Evolutionary conservation across 2,329 filamentous ascomycete species (phyloP).

Genomic region (Helicocarpus griseus): DNA sequence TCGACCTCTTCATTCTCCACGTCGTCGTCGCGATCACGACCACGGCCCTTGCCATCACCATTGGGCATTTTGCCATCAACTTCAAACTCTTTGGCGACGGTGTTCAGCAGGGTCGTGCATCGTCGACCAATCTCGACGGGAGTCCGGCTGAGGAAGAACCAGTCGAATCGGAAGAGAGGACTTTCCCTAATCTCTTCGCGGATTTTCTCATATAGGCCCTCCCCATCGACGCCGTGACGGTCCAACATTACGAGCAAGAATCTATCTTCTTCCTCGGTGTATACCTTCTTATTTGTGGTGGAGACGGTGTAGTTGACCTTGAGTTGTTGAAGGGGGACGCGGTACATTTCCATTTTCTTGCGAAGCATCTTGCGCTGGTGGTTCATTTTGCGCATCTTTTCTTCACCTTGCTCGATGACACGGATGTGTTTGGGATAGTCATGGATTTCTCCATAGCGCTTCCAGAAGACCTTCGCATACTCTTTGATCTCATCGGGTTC

Average conservation of each 20-base stretch:
- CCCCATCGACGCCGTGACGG: slow-evolving; percentile 82
- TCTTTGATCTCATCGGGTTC: slow-evolving; percentile 71
- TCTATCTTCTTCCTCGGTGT: slow-evolving; percentile 94
- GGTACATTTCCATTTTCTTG: slow-evolving; percentile 93
- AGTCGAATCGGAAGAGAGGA: slow-evolving; percentile 93
- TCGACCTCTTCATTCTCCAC: slow-evolving; percentile 72
- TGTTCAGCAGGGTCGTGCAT: slow-evolving; percentile 88
- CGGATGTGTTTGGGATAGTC: slow-evolving; percentile 85
- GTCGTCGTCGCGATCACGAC: slow-evolving; percentile 55
- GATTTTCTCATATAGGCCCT: slow-evolving; percentile 83
- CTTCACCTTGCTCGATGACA: slow-evolving; percentile 86
- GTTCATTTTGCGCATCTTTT: slow-evolving; percentile 76
- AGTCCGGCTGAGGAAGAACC: slow-evolving; percentile 96
- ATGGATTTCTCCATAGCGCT: slow-evolving; percentile 79
- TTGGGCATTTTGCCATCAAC: slow-evolving; percentile 42
- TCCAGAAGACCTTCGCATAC: slow-evolving; percentile 95
- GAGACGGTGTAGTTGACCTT: slow-evolving; percentile 99
- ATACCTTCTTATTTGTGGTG: slow-evolving; percentile 99
- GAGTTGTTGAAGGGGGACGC: slow-evolving; percentile 93
- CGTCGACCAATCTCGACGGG: slow-evolving; percentile 85
- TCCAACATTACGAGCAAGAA: slow-evolving; percentile 92
- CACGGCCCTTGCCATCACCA: slow-evolving; percentile 59
- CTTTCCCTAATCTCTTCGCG: slow-evolving; percentile 95
- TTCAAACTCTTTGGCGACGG: slow-evolving; percentile 91
- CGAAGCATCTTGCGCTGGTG: slow-evolving; percentile 87